Base-by-base conservation (phyloP, 164 flowering plant species). In the Berberis vulgaris region DNA sequence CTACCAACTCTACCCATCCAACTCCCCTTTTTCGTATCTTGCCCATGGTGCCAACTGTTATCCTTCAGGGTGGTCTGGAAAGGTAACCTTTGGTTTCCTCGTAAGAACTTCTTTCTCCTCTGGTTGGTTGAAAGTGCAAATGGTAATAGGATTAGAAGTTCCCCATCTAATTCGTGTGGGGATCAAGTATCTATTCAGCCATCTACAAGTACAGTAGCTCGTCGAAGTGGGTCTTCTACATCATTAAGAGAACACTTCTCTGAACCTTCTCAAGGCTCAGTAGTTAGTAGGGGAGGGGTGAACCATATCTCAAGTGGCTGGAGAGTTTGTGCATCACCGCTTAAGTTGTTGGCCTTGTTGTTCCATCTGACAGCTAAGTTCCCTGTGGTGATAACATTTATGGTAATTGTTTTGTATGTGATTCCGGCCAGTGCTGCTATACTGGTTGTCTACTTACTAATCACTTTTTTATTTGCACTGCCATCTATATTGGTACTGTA, bases 81-180 rank as follows among this genome's bases (percentile, higher is more conserved):
- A 61, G 88, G 91, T 40, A 81, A 64, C 57, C 72, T 89, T 43
- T 75, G 67, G 74, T 85, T 82, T 62, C 93, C 96, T 12, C 64
- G 77, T 54, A 89, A 84, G 74, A 86, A 89, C 46, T 86, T 68
- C 75, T 80, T 84, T 53, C 83, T 89, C 46, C 82, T 83, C 6
- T 86, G 90, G 89, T 79, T 89, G 82, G 86, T 89, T 11, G 96
- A 89, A 77, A 80, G 82, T 68, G 68, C 82, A 76, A 82, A 79
- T 66, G 83, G 86, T 11, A 82, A 79, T 40, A 74, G 83, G 61
- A 66, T 60, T 10, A 73, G 71, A 64, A 70, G 66, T 13, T 11
- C 55, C 45, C 54, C 49, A 41, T 59, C 79, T 9, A 47, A 73
- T 10, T 43, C 62, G 7, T 54, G 45, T 45, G 52, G 54, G 11